Evolutionary conservation across 495 filamentous ascomycete species (phyloP).

Genomic region (Hypomontagnella monticulosa): DNA sequence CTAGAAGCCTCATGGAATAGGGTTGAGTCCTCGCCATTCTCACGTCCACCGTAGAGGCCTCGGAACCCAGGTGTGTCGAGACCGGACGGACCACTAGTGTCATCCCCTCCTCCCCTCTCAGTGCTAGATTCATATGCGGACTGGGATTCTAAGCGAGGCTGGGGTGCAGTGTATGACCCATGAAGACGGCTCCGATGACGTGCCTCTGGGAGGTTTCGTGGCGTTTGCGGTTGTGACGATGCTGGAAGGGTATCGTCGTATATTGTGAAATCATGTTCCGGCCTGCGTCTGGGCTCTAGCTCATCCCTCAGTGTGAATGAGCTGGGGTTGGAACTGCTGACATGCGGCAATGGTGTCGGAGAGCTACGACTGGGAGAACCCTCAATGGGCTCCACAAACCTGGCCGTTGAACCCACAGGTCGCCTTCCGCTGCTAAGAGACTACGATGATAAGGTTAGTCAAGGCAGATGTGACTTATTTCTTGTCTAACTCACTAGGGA

Average conservation of each 20-base stretch:
- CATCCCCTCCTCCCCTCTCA: constrained; percentile 22
- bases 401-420: constrained; percentile 44
- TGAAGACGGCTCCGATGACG: constrained; percentile 58
- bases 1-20: constrained; percentile 47
- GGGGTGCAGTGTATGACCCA: constrained; percentile 58
- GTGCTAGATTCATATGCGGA: constrained; percentile 24
- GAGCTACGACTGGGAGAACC: constrained; percentile 36
- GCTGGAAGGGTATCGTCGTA: constrained; percentile 64
- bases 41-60: constrained; percentile 57
- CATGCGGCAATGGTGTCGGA: constrained; percentile 28
- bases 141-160: constrained; percentile 29
- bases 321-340: constrained; percentile 8
- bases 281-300: not conserved
- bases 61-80: constrained; percentile 51
- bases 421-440: constrained; percentile 26
- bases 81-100: constrained; percentile 44
- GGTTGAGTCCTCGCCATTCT: constrained; percentile 56
- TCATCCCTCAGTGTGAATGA: constrained; percentile 14
- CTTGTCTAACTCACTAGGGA: constrained; percentile 28
- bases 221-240: constrained; percentile 64
- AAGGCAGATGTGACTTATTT: not conserved
- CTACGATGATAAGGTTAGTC: constrained; percentile 21
- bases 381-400: constrained; percentile 39
- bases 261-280: constrained; percentile 46
- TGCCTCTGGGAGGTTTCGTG: constrained; percentile 61